Evolutionary conservation across 306 rosid species (phyloP), one percentile per base, ranked within the genome.

Genomic region (Vigna angularis): DNA sequence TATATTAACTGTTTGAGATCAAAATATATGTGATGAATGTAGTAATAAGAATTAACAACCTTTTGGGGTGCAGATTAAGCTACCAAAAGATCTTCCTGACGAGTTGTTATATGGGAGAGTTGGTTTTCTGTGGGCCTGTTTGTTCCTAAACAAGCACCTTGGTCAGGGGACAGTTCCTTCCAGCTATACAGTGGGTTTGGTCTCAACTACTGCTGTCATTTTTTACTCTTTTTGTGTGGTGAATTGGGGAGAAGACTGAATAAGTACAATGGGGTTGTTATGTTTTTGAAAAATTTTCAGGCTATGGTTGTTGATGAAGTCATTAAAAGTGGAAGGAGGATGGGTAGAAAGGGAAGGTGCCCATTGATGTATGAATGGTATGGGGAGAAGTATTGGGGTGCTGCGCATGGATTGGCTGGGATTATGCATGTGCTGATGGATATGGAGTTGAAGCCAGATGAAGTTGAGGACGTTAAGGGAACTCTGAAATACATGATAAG

Each of bases 371-470:
- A 77, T 63, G 96, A 92, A 79, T 92, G 93, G 92, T 86, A 92
- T 14, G 91, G 96, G 7, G 88, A 92, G 80, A 92, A 82, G 79
- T 92, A 90, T 75, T 88, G 93, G 91, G 96, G 97, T 73, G 93
- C 93, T 66, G 96, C 97, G 0, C 97, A 92, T 86, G 97, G 93
- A 40, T 80, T 92, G 83, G 93, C 92, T 14, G 96, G 97, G 83
- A 90, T 88, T 79, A 78, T 92, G 87, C 88, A 90, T 83, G 93
- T 92, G 17, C 73, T 90, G 79, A 81, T 90, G 92, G 92, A 92
- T 83, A 82, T 88, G 89, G 89, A 86, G 51, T 80, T 92, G 85
- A 88, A 82, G 83, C 87, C 91, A 16, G 96, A 89, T 74, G 89
- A 90, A 86, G 69, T 86, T 34, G 92, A 87, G 81, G 93, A 88